These are phyloP conservation scores for Clitocybe nebularis DNA, from an alignment of 1,284 basidiomycete genomes.

Conservation along the genomic window DNA sequence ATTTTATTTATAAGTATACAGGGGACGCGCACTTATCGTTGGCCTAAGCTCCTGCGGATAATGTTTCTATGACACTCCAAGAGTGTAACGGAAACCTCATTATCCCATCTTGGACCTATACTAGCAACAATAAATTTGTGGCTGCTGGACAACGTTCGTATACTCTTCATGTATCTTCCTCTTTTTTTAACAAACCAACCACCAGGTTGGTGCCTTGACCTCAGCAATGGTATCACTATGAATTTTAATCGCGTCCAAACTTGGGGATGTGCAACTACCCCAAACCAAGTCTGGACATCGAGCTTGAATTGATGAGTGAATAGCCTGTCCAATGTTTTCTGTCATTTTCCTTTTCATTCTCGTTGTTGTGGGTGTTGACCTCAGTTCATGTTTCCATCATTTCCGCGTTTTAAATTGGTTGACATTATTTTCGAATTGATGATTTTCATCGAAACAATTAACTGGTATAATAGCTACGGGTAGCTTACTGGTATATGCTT, in stretches of 20 bases:
- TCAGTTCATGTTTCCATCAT: too few relatives aligned
- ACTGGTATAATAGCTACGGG: too few relatives aligned
- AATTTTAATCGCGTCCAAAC: conserved; percentile 15
- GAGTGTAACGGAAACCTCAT: conserved; percentile 14
- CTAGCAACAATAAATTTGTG: conserved; percentile 13
- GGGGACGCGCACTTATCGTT: too few relatives aligned
- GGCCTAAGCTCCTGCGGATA: conserved; percentile 5
- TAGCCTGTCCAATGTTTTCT: too few relatives aligned
- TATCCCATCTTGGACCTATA: conserved; percentile 14
- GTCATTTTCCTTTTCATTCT: too few relatives aligned
- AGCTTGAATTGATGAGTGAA: too few relatives aligned
- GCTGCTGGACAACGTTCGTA: conserved; percentile 10
- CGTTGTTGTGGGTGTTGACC: too few relatives aligned
- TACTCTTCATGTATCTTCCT: conserved; percentile 10
- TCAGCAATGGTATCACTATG: conserved; percentile 10
- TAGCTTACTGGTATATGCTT: too few relatives aligned
- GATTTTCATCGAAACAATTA: too few relatives aligned
- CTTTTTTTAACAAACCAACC: conserved; percentile 1
- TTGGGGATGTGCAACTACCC: conserved; percentile 15
- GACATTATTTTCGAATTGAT: too few relatives aligned
- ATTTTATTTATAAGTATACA: too few relatives aligned
- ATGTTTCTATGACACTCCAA: conserved; percentile 16
- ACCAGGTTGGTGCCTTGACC: conserved; percentile 15
- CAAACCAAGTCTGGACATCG: conserved; percentile 16
- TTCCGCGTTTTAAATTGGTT: too few relatives aligned